Percentiles rank a stretch among this genome's conserved stretches.
Conservation (phyloP, 2,329 filamentous ascomycete genomes). For the Microcera coccophila region DNA sequence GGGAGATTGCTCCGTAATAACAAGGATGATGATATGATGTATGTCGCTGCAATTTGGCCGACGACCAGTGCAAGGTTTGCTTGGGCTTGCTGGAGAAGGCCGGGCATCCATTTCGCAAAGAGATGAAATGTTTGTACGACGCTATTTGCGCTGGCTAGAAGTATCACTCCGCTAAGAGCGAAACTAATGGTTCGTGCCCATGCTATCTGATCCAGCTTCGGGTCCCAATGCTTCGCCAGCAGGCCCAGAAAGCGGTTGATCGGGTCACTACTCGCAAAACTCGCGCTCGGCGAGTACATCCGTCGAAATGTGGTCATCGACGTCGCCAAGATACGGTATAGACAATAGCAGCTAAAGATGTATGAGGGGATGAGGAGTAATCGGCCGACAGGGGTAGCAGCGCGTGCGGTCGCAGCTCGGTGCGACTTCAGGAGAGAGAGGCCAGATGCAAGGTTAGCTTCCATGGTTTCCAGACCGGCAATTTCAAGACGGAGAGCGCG, state of each 20-base stretch:
- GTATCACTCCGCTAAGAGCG: constrained; percentile 75
- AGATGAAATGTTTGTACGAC: constrained; percentile 82
- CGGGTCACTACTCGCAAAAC: constrained; percentile 69
- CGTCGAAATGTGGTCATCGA: constrained; percentile 64
- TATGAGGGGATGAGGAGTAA: constrained; percentile 60
- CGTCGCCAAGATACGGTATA: constrained; percentile 77
- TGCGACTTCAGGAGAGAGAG: constrained; percentile 61
- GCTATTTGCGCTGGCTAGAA: constrained; percentile 75
- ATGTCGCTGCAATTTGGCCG: constrained; percentile 76
- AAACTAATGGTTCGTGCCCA: constrained; percentile 87
- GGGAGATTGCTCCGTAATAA: constrained; percentile 76
- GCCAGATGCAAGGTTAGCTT: constrained; percentile 62
- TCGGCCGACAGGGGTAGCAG: constrained; percentile 63
- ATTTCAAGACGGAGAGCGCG: constrained; percentile 69
- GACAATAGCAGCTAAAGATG: constrained; percentile 74
- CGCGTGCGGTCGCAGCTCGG: constrained; percentile 60
- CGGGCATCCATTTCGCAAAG: constrained; percentile 70
- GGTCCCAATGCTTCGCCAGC: constrained; percentile 79
- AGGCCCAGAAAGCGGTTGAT: constrained; percentile 80
- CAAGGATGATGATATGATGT: constrained; percentile 77
- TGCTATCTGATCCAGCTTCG: constrained; percentile 72
- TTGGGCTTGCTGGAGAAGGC: constrained; percentile 67
- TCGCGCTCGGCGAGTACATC: constrained; percentile 35
- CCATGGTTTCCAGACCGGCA: constrained; percentile 75
- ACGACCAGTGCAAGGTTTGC: constrained; percentile 76